Evolutionary conservation across 495 filamentous ascomycete genomes (phyloP), one percentile per base, ranked within the genome.

Genomic region (Hypoxylon cercidicola): DNA sequence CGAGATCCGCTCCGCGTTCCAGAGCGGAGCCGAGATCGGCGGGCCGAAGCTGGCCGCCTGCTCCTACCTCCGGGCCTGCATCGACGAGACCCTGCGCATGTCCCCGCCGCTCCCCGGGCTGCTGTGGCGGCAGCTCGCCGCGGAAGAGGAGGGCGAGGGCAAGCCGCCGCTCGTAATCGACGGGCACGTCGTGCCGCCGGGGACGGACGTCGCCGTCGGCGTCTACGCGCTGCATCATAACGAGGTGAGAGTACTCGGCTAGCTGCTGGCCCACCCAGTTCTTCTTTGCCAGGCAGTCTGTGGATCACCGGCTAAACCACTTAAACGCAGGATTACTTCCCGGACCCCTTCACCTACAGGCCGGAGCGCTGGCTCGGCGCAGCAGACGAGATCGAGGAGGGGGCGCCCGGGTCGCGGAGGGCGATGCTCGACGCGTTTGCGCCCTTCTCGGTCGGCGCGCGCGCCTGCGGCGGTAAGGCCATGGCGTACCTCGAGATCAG

Each of bases 81-180:
- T 89, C 55, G 85, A 89, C 56, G 88, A 89, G 58, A 64, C 82
- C 0, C 73, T 89, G 61, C 79, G 88, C 12, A 28, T 28, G 7
- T 28, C 25, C 7, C 25, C 25, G 7, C 25, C 25, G 25, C 3
- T 7, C 3, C 25, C 25, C 3, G 25, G 25, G 25, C 3, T 28
- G 3, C 25, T 28, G 25, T 28, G 25, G 25, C 79, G 86, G 2
- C 63, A 76, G 43, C 12, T 53, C 9, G 6, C 35, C 12, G 6
- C 4, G 12, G 35, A 39, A 28, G 25, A 28, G 25, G 7, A 28
- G 7, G 25, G 25, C 25, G 25, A 28, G 3, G 25, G 3, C 7
- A 7, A 28, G 3, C 3, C 3, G 25, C 25, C 15, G 9, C 5
- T 12, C 15, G 8, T 41, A 15, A 16, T 41, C n/a, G 39, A 41